phyloP scores from a whole-genome alignment of 1,139 yeast genomes.

The Tardiomyces blankii region DNA sequence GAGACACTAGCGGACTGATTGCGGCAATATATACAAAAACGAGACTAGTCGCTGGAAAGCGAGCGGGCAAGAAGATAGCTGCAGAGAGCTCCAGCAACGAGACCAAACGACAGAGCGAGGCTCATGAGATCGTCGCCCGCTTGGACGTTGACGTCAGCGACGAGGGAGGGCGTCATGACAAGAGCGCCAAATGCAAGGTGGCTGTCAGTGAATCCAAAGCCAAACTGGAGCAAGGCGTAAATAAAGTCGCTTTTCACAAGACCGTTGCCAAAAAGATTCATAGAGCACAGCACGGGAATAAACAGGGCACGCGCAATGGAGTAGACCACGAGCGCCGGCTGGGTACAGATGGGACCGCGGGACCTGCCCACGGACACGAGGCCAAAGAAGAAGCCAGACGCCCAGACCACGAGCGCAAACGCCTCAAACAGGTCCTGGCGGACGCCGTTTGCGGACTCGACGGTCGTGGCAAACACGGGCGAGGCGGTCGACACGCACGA shows the following conservation, averaged over 20 bases:
- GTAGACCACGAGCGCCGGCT: slow-evolving; percentile 30
- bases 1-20: no score
- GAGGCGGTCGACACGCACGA: slow-evolving; percentile 70
- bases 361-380: slow-evolving; percentile 52
- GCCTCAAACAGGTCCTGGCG: slow-evolving; percentile 40
- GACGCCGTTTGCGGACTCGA: slow-evolving; percentile 42
- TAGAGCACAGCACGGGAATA: slow-evolving; percentile 41
- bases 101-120: background rate
- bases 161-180: slow-evolving; percentile 33
- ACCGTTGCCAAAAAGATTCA: slow-evolving; percentile 14
- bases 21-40: no score
- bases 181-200: slow-evolving; percentile 72
- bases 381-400: slow-evolving; percentile 75
- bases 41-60: no score
- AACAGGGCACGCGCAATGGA: slow-evolving; percentile 44
- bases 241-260: slow-evolving; percentile 47
- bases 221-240: slow-evolving; percentile 58
- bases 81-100: background rate
- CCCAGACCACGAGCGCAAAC: slow-evolving; percentile 74
- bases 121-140: background rate
- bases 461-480: slow-evolving; percentile 81
- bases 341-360: slow-evolving; percentile 21
- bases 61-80: background rate
- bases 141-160: background rate
- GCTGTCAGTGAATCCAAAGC: slow-evolving; percentile 83